Base-by-base conservation (phyloP, 768 basidiomycete genomes). In the Amanita subjunquillea region DNA sequence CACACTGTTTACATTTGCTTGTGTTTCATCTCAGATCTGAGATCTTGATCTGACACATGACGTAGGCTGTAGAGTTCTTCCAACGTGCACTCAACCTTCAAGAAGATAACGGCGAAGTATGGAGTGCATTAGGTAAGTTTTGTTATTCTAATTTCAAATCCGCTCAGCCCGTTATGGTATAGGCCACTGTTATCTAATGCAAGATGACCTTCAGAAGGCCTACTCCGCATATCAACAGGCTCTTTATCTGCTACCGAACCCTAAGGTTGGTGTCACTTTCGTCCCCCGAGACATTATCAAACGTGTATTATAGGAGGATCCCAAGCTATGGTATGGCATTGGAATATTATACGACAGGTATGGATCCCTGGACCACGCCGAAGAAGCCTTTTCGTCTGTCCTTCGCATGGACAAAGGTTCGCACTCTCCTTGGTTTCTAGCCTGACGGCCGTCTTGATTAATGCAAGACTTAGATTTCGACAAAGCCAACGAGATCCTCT, bases 181-280 rank as follows among this genome's bases (percentile, higher is more conserved):
- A 89, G 91, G 94, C 30, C 93, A 98, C 61, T 98, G 95, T 68
- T 93, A 95, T 68, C 83, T 99, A 55, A 98, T 96, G 95, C 94
- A 96, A 65, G 96, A 98, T 65, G 93, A 98, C 71, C 80, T 99
- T 43, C 93, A 95, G 72, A 96, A 95, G 73, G 96, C 96, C 0
- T 98, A 98, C 68, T 86, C 90, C 1, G 94, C 96, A 13, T 99
- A 99, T 68, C 94, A 99, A 69, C 95, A 98, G 66, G 96, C 96
- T 2, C 78, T 99, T 22, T 97, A 95, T 66, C 78, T 94, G 57
- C 80, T 99, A 36, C 91, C 91, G 2, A 94, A 95, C 60, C 95
- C 95, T 13, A 96, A 96, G 76, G 91, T 88, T 59, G 27, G 66
- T 61, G 54, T 22, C 40, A 20, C n/a, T 40, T 59, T 39, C 43